Percentiles rank a stretch among this genome's conserved stretches.
These are phyloP conservation scores for Coprinopsis cinerea DNA, from an alignment of 768 basidiomycete genomes.

Conservation along the genomic window DNA sequence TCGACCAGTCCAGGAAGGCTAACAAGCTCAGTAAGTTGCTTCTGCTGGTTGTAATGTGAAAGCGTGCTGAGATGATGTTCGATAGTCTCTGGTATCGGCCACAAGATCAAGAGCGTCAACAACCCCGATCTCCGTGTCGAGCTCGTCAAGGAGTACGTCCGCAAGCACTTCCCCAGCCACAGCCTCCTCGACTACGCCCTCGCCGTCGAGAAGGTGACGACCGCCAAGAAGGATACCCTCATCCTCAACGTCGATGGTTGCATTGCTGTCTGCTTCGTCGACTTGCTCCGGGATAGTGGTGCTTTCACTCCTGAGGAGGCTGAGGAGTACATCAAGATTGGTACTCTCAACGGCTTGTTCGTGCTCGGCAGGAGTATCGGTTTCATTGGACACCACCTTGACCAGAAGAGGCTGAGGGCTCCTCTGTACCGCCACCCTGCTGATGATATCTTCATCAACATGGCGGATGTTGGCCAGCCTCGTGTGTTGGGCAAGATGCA, in stretches of 20 bases:
- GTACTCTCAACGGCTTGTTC: constrained; percentile 93
- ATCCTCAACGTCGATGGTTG: constrained; percentile 97
- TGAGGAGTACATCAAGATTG: constrained; percentile 96
- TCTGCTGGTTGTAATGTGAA: constrained; percentile 1
- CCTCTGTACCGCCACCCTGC: constrained; percentile 93
- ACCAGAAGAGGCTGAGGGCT: constrained; percentile 92
- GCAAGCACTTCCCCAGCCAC: constrained; percentile 94
- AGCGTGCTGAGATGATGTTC: constrained; percentile 1
- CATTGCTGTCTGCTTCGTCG: constrained; percentile 95
- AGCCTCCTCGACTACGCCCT: constrained; percentile 90
- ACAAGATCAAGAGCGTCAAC: constrained; percentile 99
- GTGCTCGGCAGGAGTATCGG: constrained; percentile 97
- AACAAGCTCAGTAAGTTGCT: constrained; percentile 81
- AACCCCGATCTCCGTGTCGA: constrained; percentile 92
- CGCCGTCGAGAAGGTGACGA: constrained; percentile 96
- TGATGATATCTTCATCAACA: constrained; percentile 94
- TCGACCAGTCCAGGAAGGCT: constrained; percentile 86
- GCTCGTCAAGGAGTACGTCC: constrained; percentile 93
- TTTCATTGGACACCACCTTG: constrained; percentile 94
- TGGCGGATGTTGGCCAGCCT: constrained; percentile 80
- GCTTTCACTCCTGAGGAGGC: constrained; percentile 96
- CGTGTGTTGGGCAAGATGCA: constrained; percentile 62
- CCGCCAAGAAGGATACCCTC: constrained; percentile 95
- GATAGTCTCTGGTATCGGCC: constrained; percentile 92
- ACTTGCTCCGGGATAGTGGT: constrained; percentile 85